Evolutionary conservation across 1,139 yeast genomes (phyloP).

Genomic region (Taiozyma onychis): DNA sequence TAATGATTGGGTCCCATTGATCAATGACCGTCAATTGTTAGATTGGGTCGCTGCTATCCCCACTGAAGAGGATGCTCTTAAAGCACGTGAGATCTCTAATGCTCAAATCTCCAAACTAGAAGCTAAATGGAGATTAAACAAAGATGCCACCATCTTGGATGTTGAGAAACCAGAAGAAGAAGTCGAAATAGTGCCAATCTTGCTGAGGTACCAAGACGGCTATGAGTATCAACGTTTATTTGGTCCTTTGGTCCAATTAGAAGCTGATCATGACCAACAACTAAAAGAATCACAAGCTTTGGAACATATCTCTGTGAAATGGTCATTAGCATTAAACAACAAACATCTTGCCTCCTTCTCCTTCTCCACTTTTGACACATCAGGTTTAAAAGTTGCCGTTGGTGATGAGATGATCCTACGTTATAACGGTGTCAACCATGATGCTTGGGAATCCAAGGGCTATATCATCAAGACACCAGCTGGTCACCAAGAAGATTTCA

Average conservation of each 20-base stretch:
- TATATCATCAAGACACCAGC: conserved; percentile 69
- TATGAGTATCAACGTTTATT: conserved; percentile 81
- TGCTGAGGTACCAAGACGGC: conserved; percentile 77
- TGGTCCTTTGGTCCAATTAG: conserved; percentile 78
- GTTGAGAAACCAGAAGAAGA: conserved; percentile 45
- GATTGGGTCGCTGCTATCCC: conserved; percentile 80
- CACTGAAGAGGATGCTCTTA: conserved; percentile 53
- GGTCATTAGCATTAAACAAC: conserved; percentile 68
- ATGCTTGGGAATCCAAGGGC: conserved; percentile 69
- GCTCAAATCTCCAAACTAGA: conserved; percentile 72
- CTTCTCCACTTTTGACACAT: conserved; percentile 60
- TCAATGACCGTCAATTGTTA: conserved; percentile 71
- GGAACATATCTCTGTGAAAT: conserved; percentile 65
- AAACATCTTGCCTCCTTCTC: conserved; percentile 66
- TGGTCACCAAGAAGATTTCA: conserved; percentile 61
- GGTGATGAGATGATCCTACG: conserved; percentile 78
- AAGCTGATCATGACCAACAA: conserved; percentile 73
- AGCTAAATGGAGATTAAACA: conserved; percentile 72
- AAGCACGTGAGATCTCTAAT: conserved; percentile 50
- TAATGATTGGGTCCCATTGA: conserved; percentile 80
- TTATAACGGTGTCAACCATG: conserved; percentile 45
- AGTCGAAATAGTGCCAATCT: conserved; percentile 63
- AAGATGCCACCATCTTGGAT: conserved; percentile 63
- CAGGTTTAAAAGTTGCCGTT: conserved; percentile 68
- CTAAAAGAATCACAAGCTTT: conserved; percentile 76